These are phyloP conservation scores for Lentithecium fluviatile DNA, from an alignment of 495 filamentous ascomycete genomes.

Conservation along the genomic window DNA sequence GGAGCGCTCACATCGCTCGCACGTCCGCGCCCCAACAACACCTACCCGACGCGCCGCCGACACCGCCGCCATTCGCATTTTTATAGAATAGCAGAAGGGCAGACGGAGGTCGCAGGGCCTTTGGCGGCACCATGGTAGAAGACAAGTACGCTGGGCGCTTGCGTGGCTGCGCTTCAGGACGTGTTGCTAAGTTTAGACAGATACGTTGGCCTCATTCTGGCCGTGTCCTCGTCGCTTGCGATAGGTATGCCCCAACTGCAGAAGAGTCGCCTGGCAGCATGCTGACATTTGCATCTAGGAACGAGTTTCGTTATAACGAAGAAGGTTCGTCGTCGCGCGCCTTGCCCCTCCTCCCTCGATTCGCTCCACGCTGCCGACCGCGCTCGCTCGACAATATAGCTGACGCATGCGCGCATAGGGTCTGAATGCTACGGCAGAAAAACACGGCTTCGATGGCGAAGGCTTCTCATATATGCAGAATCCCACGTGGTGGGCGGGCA, in stretches of 20 bases:
- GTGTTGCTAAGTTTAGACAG: slow-evolving; percentile 51
- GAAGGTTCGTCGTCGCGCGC: slow-evolving; percentile 58
- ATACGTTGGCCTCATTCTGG: slow-evolving; percentile 85
- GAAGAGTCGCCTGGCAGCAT: slow-evolving; percentile 6
- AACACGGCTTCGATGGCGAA: slow-evolving; percentile 94
- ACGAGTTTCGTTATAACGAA: slow-evolving; percentile 94
- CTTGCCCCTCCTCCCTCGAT: background rate
- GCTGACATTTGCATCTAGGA: slow-evolving; percentile 53
- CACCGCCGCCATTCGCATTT: background rate
- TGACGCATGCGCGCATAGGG: slow-evolving; percentile 54
- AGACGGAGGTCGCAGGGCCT: background rate
- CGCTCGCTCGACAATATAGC: background rate
- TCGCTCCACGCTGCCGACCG: background rate
- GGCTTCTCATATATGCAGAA: slow-evolving; percentile 90
- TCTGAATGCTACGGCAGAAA: slow-evolving; percentile 81
- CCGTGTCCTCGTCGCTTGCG: slow-evolving; percentile 87
- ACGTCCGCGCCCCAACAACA: too few relatives aligned
- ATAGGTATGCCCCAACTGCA: slow-evolving; percentile 65
- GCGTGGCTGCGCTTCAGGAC: background rate
- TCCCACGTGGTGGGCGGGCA: slow-evolving; percentile 94
- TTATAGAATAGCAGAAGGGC: background rate
- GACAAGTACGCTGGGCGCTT: slow-evolving; percentile 64
- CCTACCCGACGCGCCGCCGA: background rate
- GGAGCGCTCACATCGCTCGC: too few relatives aligned
- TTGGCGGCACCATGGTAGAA: slow-evolving; percentile 64